A percentile compares a stretch with the other conserved stretches of the same genome.
Evolutionary conservation across 2,329 filamentous ascomycete genomes (phyloP).

Genomic region (Hypoxylon sp.): DNA sequence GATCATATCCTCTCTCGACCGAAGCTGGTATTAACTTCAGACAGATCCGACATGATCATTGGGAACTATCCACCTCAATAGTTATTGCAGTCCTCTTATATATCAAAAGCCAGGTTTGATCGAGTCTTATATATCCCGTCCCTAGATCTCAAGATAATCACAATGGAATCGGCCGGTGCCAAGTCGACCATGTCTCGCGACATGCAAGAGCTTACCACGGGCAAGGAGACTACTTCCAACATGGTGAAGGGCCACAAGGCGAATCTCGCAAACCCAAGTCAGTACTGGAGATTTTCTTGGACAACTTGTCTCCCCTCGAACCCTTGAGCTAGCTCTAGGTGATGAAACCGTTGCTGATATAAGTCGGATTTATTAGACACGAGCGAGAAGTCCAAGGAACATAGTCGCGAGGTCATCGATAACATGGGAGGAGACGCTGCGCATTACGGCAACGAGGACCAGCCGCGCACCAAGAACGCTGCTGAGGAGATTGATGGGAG

Average conservation of each 20-base stretch:
- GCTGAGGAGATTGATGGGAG: conserved; percentile 57
- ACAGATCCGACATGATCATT: neutral
- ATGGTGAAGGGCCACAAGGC: conserved; percentile 58
- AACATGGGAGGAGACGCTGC: conserved; percentile 58
- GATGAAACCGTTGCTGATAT: conserved; percentile 5
- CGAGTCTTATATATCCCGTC: neutral
- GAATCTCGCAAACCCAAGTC: conserved; percentile 62
- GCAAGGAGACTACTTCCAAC: conserved; percentile 48
- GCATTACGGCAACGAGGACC: conserved; percentile 57
- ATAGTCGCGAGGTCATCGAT: conserved; percentile 57
- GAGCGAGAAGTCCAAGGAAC: conserved; percentile 59
- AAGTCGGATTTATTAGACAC: conserved; percentile 52
- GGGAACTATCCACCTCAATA: neutral
- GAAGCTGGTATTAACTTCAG: neutral
- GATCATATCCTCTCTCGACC: neutral
- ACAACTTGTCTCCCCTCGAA: neutral
- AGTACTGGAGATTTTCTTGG: neutral
- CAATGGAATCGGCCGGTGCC: conserved; percentile 55
- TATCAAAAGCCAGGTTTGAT: neutral
- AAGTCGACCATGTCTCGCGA: conserved; percentile 57
- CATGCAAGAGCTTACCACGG: conserved; percentile 56
- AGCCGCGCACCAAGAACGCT: conserved; percentile 58
- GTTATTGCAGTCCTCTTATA: neutral
- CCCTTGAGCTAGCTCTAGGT: too few relatives aligned
- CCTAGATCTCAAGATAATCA: conserved; percentile 7